These are phyloP conservation scores for Coniferiporia sulphurascens DNA, from an alignment of 1,284 basidiomycete genomes.

Conservation along the genomic window DNA sequence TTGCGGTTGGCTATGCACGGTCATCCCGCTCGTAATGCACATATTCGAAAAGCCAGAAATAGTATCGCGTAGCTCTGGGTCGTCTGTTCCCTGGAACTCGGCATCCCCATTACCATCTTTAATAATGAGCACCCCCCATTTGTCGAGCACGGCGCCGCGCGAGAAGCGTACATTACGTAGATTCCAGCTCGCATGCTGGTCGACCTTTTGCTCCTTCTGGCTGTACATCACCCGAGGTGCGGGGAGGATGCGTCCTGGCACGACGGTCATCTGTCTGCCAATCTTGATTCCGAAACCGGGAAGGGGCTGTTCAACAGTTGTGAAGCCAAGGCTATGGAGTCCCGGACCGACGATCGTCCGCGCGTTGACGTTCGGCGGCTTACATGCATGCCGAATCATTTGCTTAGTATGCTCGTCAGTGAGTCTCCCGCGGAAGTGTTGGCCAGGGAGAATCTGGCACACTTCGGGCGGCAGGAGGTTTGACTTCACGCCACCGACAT, in stretches of 20 bases:
- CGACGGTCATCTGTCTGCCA: constrained; percentile 61
- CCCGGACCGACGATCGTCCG: constrained; percentile 51
- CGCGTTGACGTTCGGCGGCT: constrained; percentile 64
- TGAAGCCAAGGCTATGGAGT: constrained; percentile 57
- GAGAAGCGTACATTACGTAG: constrained; percentile 57
- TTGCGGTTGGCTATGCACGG: constrained; percentile 28
- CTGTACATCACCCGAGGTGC: constrained; percentile 57
- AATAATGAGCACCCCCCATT: constrained; percentile 64
- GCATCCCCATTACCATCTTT: constrained; percentile 45
- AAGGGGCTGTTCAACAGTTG: constrained; percentile 37
- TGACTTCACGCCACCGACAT: constrained; percentile 51
- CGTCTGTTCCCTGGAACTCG: constrained; percentile 41
- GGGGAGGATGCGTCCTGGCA: constrained; percentile 64
- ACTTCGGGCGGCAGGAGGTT: constrained; percentile 61
- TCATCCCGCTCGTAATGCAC: constrained; percentile 59
- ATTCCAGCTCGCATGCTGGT: constrained; percentile 70
- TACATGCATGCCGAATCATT: constrained; percentile 67
- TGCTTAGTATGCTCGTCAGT: constrained; percentile 58
- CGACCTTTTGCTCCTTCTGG: constrained; percentile 39
- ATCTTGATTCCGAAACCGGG: constrained; percentile 57
- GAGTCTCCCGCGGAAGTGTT: constrained; percentile 67
- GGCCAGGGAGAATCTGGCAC: constrained; percentile 64
- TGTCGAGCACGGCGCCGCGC: constrained; percentile 44
- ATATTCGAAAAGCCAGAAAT: constrained; percentile 47
- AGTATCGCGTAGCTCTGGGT: constrained; percentile 42